Percentiles rank a stretch among this genome's conserved stretches.
These are phyloP conservation scores for Balakata baccata DNA, from an alignment of 345 rosid genomes.

Conservation along the genomic window DNA sequence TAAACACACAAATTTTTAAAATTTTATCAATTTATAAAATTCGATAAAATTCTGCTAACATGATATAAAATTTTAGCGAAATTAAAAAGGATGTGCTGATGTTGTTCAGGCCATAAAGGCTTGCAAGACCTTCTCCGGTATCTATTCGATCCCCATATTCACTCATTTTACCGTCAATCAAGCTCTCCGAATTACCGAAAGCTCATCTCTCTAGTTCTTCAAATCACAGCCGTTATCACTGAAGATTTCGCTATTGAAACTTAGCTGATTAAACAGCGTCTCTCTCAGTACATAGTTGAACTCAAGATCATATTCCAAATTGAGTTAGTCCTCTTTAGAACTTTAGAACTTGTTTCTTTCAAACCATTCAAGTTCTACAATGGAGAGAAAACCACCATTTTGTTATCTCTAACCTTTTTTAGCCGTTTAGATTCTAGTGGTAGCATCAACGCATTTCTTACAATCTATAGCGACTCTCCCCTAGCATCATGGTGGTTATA, in stretches of 20 bases:
- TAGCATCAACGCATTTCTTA: slow-evolving; percentile 43
- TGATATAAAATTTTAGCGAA: too few relatives aligned
- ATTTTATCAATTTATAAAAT: too few relatives aligned
- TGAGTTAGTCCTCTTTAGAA: slow-evolving; percentile 60
- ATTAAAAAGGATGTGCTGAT: too few relatives aligned
- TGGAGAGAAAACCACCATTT: slow-evolving; percentile 60
- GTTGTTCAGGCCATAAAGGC: slow-evolving; percentile 70
- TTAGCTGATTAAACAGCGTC: slow-evolving; percentile 63
- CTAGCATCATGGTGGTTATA: slow-evolving; percentile 59
- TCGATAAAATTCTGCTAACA: too few relatives aligned
- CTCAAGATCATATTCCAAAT: slow-evolving; percentile 66
- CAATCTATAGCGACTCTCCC: slow-evolving; percentile 50
- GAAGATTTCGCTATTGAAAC: slow-evolving; percentile 71
- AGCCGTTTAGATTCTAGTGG: slow-evolving; percentile 48
- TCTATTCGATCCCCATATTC: slow-evolving; percentile 90
- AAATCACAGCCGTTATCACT: slow-evolving; percentile 75
- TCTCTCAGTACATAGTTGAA: slow-evolving; percentile 74
- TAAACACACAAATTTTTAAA: too few relatives aligned
- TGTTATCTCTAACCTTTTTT: slow-evolving; percentile 60
- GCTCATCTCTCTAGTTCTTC: slow-evolving; percentile 42
- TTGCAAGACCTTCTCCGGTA: slow-evolving; percentile 60
- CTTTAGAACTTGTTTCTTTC: slow-evolving; percentile 69
- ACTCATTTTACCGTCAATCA: slow-evolving; percentile 82
- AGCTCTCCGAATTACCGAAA: slow-evolving; percentile 44
- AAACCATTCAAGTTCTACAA: slow-evolving; percentile 66